Percentiles rank a stretch among this genome's conserved stretches.
phyloP scores from a whole-genome alignment of 2,329 filamentous ascomycete genomes.

The Xylariaceae sp. region DNA sequence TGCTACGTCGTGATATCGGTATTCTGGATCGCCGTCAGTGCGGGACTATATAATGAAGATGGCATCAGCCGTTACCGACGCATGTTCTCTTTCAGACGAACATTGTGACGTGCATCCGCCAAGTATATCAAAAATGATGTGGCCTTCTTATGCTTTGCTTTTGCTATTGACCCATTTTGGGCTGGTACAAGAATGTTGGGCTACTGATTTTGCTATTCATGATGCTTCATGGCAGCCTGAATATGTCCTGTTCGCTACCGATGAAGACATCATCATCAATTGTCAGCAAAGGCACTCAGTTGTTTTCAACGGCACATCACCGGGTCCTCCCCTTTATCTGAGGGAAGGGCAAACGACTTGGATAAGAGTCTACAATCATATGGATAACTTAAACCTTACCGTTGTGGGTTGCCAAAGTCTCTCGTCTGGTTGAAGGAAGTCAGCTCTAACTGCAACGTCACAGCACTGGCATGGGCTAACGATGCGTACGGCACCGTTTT shows the following conservation, averaged over 20 bases:
- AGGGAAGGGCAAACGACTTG: constrained; percentile 46
- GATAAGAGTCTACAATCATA: constrained; percentile 56
- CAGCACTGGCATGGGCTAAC: constrained; percentile 67
- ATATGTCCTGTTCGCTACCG: constrained; percentile 25
- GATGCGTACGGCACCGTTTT: constrained; percentile 56
- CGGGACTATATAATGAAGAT: too few relatives aligned
- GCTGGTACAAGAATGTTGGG: constrained; percentile 17
- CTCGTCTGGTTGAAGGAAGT: not conserved
- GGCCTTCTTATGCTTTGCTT: constrained; percentile 15
- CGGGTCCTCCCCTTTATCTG: constrained; percentile 46
- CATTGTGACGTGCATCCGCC: too few relatives aligned
- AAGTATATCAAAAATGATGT: constrained; percentile 16
- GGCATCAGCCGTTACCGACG: too few relatives aligned
- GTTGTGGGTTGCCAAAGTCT: constrained; percentile 35
- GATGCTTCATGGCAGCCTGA: constrained; percentile 26
- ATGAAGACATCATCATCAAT: constrained; percentile 37
- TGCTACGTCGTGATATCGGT: too few relatives aligned
- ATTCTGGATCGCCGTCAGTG: too few relatives aligned
- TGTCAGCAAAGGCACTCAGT: constrained; percentile 43
- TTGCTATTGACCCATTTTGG: constrained; percentile 16
- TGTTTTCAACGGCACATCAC: constrained; percentile 48
- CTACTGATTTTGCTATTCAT: constrained; percentile 18
- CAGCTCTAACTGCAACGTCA: constrained; percentile 7
- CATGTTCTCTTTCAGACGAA: too few relatives aligned
- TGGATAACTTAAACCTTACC: constrained; percentile 47